phyloP scores from a whole-genome alignment of 1,284 basidiomycete species.

The Calocybe gambosa region DNA sequence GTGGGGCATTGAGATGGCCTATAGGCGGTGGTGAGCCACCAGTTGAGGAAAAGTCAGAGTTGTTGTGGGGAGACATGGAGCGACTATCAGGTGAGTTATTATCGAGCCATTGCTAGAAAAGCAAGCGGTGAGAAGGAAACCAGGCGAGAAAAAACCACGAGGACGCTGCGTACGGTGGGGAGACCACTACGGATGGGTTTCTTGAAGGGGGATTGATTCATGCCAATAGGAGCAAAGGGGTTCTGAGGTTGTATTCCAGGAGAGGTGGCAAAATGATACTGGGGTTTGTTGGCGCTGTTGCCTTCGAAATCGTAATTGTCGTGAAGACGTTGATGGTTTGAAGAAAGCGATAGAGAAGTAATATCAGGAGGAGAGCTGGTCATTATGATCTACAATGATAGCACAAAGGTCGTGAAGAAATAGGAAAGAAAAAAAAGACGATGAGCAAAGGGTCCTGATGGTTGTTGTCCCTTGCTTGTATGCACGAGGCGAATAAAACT shows the following conservation, averaged over 20 bases:
- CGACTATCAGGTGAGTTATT: slow-evolving; percentile 60
- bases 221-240: slow-evolving; percentile 55
- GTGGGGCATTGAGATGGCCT: slow-evolving; percentile 46
- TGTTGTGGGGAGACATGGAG: slow-evolving; percentile 78
- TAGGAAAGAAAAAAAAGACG: slow-evolving; percentile 25
- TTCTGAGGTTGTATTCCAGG: slow-evolving; percentile 60
- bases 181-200: slow-evolving; percentile 63
- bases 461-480: slow-evolving; percentile 23
- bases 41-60: slow-evolving; percentile 78
- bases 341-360: slow-evolving; percentile 64
- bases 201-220: slow-evolving; percentile 67
- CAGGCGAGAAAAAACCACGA: slow-evolving; percentile 19
- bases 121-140: slow-evolving; percentile 12
- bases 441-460: slow-evolving; percentile 21
- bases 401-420: slow-evolving; percentile 22
- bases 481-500: background rate
- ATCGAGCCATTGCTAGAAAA: slow-evolving; percentile 74
- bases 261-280: slow-evolving; percentile 65
- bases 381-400: slow-evolving; percentile 45
- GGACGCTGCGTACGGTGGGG: slow-evolving; percentile 53
- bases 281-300: slow-evolving; percentile 42
- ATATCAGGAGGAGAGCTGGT: slow-evolving; percentile 73
- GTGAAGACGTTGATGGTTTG: slow-evolving; percentile 68
- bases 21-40: slow-evolving; percentile 75
- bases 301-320: slow-evolving; percentile 79